Evolutionary conservation across 2,329 filamentous ascomycete species (phyloP), one percentile per base, ranked within the genome.

Genomic region (Elsinoe batatas): DNA sequence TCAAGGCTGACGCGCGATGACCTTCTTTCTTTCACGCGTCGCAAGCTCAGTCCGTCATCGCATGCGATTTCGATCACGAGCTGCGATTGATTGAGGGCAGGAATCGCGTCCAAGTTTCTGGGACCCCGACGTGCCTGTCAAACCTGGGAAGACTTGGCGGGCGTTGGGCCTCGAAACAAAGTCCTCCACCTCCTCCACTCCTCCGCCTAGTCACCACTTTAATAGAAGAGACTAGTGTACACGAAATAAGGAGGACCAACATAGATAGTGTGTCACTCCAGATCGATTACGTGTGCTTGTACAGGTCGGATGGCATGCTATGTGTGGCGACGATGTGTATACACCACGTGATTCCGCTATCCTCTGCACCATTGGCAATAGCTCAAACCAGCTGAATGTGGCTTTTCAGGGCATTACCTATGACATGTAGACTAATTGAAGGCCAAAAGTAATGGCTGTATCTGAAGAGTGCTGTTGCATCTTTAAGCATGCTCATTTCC

Each of bases 101-200:
- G 20, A 44, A 44, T 44, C 40, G 40, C 40, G 40, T 44, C 40
- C 40, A 44, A 44, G 40, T 44, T 44, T 44, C 30, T 18, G 26
- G 15, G 40, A 44, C 18, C 40, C 40, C 40, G 20, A 44, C 20
- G 40, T 44, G 40, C 20, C 40, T 44, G 40, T 44, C 40, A 26
- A 44, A 44, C 20, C 18, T 44, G n/a, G 18, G 17, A 15, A 42
- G 40, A 44, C 40, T 44, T 44, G 40, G 40, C 40, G 40, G 26
- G 17, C n/a, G 40, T 26, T 20, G 17, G 17, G 40, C 40, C 13
- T 30, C 40, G 12, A 30, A 17, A 13, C 40, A 15, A 17, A 44
- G 6, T 30, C 40, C 40, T 44, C 40, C 40, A 44, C 40, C 40
- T 22, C 40, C 40, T 44, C 40, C 18, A 44, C 18, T 13, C 5